Evolutionary conservation across 768 basidiomycete species (phyloP), one percentile per base, ranked within the genome.

Genomic region (Podaxis sp.): DNA sequence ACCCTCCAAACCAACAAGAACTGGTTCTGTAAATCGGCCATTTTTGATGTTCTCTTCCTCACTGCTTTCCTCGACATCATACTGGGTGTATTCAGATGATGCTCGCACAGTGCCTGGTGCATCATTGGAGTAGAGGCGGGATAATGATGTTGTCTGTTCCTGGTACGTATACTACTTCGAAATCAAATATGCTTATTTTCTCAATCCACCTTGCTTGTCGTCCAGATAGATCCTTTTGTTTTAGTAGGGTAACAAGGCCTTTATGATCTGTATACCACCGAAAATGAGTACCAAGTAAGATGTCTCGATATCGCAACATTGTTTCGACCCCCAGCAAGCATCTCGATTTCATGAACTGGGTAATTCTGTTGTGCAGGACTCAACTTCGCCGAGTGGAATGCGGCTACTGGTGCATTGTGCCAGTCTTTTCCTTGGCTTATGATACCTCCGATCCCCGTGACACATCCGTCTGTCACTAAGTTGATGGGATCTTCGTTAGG

Each of bases 71-170:
- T 41, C 12, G 17, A 66, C 65, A 37, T 74, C 68, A 13, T 62
- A 33, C 2, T 64, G 56, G 0, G 66, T 64, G 28, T 71, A 74
- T 53, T 75, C 66, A 33, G 65, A 66, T 0, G 56, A 20, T 0
- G 71, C 58, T 0, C 67, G 41, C 3, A 76, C 62, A n/a, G 66
- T 70, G 0, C 69, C 72, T 17, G 66, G 65, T 37, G 49, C 46
- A 1, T 72, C 68, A 58, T 69, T 68, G 13, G 69, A 66, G 49
- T 72, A 76, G 24, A 37, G 37, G 2, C 74, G 66, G 0, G 79
- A 83, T 4, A 84, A 65, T 0, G 63, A 72, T 66, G 62, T 84
- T 82, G 3, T 75, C 71, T 0, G 67, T 66, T 0, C 81, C 82
- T 0, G 74, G 69, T 1, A 75, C 68, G 58, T 76, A 76, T 15